A percentile compares a stretch with the other conserved stretches of the same genome.
Evolutionary conservation across 2,329 filamentous ascomycete genomes (phyloP).

Genomic region (Colletotrichum paranaense): DNA sequence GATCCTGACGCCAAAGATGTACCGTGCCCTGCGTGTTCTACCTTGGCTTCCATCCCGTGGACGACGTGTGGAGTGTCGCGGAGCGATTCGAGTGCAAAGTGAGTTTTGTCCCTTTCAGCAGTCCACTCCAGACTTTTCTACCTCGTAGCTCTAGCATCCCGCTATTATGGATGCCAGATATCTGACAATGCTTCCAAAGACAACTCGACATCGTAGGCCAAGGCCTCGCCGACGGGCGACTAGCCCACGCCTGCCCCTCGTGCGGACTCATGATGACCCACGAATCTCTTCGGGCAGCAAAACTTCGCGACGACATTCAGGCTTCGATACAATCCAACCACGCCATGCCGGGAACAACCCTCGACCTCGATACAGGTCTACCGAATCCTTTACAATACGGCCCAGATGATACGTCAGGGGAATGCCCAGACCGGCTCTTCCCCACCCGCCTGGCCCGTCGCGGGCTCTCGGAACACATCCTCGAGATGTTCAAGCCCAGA

Average conservation of each 20-base stretch:
- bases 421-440: conserved; percentile 30
- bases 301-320: conserved; percentile 67
- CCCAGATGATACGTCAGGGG: background rate
- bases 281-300: conserved; percentile 65
- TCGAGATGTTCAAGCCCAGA: conserved; percentile 6
- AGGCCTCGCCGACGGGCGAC: conserved; percentile 63
- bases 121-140: background rate
- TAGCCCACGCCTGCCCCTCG: conserved; percentile 55
- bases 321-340: conserved; percentile 52
- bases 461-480: conserved; percentile 17
- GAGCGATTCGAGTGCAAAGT: conserved; percentile 43
- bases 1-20: conserved; percentile 58
- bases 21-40: conserved; percentile 61
- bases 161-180: background rate
- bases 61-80: conserved; percentile 56
- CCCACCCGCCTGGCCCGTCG: conserved; percentile 27
- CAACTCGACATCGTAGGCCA: conserved; percentile 49
- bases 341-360: conserved; percentile 71
- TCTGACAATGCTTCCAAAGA: background rate
- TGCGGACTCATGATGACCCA: conserved; percentile 63
- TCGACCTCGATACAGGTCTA: conserved; percentile 57
- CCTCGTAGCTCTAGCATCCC: too few species aligned
- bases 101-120: background rate
- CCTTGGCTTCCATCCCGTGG: conserved; percentile 60
- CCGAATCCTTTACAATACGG: conserved; percentile 5